Evolutionary conservation across 805 yeast genomes (phyloP).

Genomic region (Kluyveromyces starmeri): DNA sequence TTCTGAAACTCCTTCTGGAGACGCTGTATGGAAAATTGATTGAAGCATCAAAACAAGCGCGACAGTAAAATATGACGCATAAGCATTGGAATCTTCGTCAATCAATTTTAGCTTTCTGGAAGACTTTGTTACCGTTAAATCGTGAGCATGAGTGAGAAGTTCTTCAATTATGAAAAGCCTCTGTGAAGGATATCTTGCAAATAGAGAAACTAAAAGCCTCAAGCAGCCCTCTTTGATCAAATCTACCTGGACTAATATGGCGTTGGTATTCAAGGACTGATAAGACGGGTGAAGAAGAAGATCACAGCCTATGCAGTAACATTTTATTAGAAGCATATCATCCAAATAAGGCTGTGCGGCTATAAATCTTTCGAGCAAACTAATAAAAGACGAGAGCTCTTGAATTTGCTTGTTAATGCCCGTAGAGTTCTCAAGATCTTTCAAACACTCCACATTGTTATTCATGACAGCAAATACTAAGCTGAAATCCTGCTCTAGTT

Average conservation of each 20-base stretch:
- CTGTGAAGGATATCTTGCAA: conserved; percentile 39
- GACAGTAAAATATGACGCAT: conserved; percentile 23
- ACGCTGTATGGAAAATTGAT: conserved; percentile 14
- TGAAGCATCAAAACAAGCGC: conserved; percentile 22
- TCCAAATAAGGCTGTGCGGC: conserved; percentile 27
- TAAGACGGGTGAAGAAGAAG: conserved; percentile 16
- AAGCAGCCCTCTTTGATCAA: background rate
- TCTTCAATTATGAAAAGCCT: conserved; percentile 54
- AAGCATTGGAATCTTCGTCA: conserved; percentile 6
- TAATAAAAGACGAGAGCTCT: background rate
- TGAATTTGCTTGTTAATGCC: background rate
- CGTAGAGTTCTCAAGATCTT: conserved; percentile 19
- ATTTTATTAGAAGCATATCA: conserved; percentile 46
- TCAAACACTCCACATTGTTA: conserved; percentile 25
- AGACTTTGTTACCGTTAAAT: conserved; percentile 38
- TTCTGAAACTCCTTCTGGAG: conserved; percentile 1
- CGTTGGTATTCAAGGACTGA: background rate
- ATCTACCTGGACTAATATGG: background rate
- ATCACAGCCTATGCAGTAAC: conserved; percentile 42
- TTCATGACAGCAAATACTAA: conserved; percentile 24
- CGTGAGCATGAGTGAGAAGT: conserved; percentile 41
- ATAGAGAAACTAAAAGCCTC: conserved; percentile 22
- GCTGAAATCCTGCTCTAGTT: conserved; percentile 36
- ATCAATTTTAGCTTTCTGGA: conserved; percentile 19
- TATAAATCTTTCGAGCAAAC: conserved; percentile 19